Base-by-base conservation (phyloP, 2,329 filamentous ascomycete genomes). In the Colletotrichum echinochloae region DNA sequence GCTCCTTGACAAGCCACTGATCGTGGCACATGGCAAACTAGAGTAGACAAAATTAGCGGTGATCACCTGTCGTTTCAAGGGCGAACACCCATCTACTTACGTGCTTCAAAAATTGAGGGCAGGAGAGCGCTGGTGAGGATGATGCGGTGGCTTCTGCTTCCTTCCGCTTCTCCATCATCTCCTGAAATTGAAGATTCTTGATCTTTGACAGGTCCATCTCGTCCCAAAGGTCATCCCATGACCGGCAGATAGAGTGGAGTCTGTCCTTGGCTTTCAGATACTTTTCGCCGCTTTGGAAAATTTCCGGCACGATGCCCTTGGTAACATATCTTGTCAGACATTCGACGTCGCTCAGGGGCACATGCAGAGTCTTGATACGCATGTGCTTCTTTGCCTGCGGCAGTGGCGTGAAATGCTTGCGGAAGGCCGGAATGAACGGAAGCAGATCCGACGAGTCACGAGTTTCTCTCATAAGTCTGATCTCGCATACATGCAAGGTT, bases 21-120 rank as follows among this genome's bases (percentile, higher is more conserved):
- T 98, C 94, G 77, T 99, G 94, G 77, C 95, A 93, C 93, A 97
- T 97, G 72, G 94, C 92, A 78, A 96, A 98, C 92, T 95, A 63
- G 5, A 85, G 76, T 88, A 82, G 87, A 60, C 74, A 70, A 70
- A 70, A 66, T 65, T 41, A 73, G 72, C 61, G 33, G 72, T 56
- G 23, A 73, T 57, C 18, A 9, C 30, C 23, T 30, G 28, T n/a
- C 46, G 55, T 46, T 46, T 48, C 65, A 54, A 60, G 16, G 2
- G 33, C n/a, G 6, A 12, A 11, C 18, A 11, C 14, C 16, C 16
- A 20, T 48, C 39, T n/a, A 87, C 92, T 86, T 83, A 94, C 92
- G 79, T 99, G 96, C 81, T 97, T 95, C 72, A 96, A 79, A 81
- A 98, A 97, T 60, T 92, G 81, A 0, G 91, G 88, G 77, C 96